Evolutionary conservation across 2,329 filamentous ascomycete species (phyloP), one percentile per base, ranked within the genome.

Genomic region (Setomelanomma holmii): DNA sequence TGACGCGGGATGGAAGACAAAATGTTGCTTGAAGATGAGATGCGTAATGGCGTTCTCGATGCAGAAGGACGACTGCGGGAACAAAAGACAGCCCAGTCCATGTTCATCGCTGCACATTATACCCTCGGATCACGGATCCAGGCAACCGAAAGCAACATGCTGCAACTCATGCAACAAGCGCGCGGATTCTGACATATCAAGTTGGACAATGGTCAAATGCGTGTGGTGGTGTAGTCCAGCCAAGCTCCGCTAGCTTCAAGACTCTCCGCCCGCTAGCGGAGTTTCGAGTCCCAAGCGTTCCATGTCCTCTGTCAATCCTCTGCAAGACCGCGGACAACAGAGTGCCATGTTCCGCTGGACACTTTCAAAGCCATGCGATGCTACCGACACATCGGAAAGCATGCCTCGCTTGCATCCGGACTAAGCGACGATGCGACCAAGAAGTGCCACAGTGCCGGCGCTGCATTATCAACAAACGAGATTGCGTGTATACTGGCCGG

Each of bases 381-480:
- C 23, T n/a, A 19, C n/a, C 24, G 14, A 30, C 51, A 34, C 56
- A 56, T 21, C 56, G 53, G n/a, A 59, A 59, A 27, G 59, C 56
- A 17, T 61, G 59, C 27, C n/a, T 52, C 8, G 49, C 49, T 12
- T 61, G 59, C 21, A 47, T 61, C 6, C 56, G 50, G 27, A 49
- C 51, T 2, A 61, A 61, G 45, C 48, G 56, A 23, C 59, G 49
- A 20, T 61, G 59, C 47, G 59, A 60, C 40, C 49, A 53, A 44
- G 45, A 17, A 14, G 30, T 33, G 16, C 59, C 59, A 8, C 49
- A 30, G n/a, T 61, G 59, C 23, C 51, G 48, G 30, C 59, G 59
- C 14, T 61, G 59, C 27, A 39, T 50, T 21, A 46, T 51, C n/a
- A 57, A 53, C 43, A 38, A 21, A 6, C 39, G 45, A 16, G 53